Percentiles rank a stretch among this genome's conserved stretches.
phyloP scores from a whole-genome alignment of 2,329 filamentous ascomycete species.

The Colletotrichum sp. region DNA sequence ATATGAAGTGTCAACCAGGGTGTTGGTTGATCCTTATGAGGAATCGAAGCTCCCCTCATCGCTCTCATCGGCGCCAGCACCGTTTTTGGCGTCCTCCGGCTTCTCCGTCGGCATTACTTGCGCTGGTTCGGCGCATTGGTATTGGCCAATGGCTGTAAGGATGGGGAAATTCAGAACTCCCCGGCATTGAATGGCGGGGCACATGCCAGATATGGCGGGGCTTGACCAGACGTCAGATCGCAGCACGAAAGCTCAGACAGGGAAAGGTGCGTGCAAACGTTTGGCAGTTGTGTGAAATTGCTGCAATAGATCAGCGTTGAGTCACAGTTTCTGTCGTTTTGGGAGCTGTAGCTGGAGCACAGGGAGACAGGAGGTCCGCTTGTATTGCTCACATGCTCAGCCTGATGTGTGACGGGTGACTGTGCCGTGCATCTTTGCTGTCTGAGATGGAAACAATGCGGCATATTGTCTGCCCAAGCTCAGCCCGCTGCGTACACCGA shows the following conservation, averaged over 20 bases:
- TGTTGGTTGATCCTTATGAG: slow-evolving; percentile 12
- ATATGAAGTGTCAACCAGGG: slow-evolving; percentile 3
- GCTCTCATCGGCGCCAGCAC: slow-evolving; percentile 6
- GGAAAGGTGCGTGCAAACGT: slow-evolving; percentile 1
- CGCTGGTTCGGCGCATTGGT: background rate
- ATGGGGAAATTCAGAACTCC: background rate
- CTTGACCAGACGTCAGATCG: slow-evolving; percentile 16
- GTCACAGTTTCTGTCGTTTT: background rate
- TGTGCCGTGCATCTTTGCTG: background rate
- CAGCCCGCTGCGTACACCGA: background rate
- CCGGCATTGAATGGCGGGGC: slow-evolving; percentile 9
- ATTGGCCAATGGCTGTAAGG: slow-evolving; percentile 13
- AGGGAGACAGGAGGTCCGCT: background rate
- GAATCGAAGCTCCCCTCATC: background rate
- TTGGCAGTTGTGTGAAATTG: background rate
- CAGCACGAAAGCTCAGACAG: slow-evolving; percentile 13
- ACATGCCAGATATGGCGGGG: slow-evolving; percentile 15
- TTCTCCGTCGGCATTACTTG: slow-evolving; percentile 2
- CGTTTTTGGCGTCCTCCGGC: background rate
- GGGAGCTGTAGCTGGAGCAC: background rate
- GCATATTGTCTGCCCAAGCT: background rate
- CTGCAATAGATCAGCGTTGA: background rate
- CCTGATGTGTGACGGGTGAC: background rate
- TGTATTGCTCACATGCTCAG: background rate
- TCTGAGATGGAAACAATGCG: background rate